Evolutionary conservation across 2,329 filamentous ascomycete species (phyloP), one percentile per base, ranked within the genome.

Genomic region (Capronia epimyces): DNA sequence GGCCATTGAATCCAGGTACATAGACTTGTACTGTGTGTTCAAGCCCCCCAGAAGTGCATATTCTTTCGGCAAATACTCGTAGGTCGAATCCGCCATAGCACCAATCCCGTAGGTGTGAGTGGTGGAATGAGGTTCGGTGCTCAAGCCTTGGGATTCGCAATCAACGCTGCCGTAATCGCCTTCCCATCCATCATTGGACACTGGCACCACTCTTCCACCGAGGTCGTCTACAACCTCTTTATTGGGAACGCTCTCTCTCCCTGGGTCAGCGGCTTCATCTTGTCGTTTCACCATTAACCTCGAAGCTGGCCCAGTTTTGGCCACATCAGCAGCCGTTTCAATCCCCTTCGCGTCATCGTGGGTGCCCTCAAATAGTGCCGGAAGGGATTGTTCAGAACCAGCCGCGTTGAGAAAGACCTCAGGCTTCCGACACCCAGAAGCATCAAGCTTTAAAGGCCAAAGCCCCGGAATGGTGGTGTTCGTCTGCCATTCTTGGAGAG

Each of bases 391-490:
- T 10, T 36, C 29, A 12, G 25, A 31, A 12, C 15, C 44, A 9
- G 29, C 42, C 18, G 45, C 64, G 60, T 49, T 56, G 55, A 43
- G 67, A 67, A 20, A 49, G 10, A 52, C 27, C 6, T 56, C 52
- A 31, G 64, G 53, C 48, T 67, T 69, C 39, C 87, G 84, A 66
- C 89, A 95, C 3, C 89, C 89, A 21, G 84, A 86, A 8, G 85
- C 83, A 68, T 95, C 88, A 10, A 96, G 70, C 18, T 42, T 74
- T 57, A 87, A 78, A 0, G 90, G 89, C 73, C 91, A 95, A 62
- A 95, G 78, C 1, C 90, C 89, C 1, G 85, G 81, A 6, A 95
- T 71, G 2, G 76, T 75, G 1, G 86, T 90, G 3, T 74, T 67
- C 60, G 82, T 79, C 69, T 95, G 88, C 70, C 84, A 81, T 45